Evolutionary conservation across 306 rosid genomes (phyloP).

Genomic region (Cyamopsis tetragonoloba): DNA sequence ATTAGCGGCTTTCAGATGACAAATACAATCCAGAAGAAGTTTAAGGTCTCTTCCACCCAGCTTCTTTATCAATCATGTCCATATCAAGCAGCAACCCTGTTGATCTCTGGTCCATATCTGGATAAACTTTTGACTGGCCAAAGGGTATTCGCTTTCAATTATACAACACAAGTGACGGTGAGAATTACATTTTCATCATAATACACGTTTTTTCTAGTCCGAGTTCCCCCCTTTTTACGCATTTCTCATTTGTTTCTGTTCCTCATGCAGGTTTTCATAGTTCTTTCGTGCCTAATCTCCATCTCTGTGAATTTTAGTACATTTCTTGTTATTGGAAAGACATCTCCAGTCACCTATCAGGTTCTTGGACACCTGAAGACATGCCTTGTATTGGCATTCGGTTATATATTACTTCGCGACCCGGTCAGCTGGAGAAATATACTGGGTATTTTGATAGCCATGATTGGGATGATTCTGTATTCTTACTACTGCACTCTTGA

Average conservation of each 20-base stretch:
- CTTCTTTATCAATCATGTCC: conserved; percentile 94
- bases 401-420: conserved; percentile 76
- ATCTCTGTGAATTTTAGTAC: conserved; percentile 97
- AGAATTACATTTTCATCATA: too few relatives aligned
- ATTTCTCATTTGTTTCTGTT: conserved; percentile 7
- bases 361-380: conserved; percentile 98
- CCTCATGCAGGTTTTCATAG: conserved; percentile 63
- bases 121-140: conserved; percentile 69
- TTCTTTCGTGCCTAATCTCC: conserved; percentile 86
- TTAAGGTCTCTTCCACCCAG: conserved; percentile 95
- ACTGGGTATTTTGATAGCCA: conserved; percentile 72
- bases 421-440: conserved; percentile 96
- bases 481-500: conserved; percentile 71
- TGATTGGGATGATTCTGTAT: conserved; percentile 83
- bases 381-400: conserved; percentile 87
- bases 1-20: conserved; percentile 79
- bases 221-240: background rate
- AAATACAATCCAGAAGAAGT: conserved; percentile 93
- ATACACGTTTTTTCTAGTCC: background rate
- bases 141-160: conserved; percentile 81
- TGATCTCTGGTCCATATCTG: conserved; percentile 81
- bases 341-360: conserved; percentile 96
- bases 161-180: conserved; percentile 91
- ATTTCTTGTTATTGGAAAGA: conserved; percentile 91
- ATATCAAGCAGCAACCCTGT: conserved; percentile 78